Evolutionary conservation across 2,329 filamentous ascomycete species (phyloP), one percentile per base, ranked within the genome.

Genomic region (Cladosporium sp.): DNA sequence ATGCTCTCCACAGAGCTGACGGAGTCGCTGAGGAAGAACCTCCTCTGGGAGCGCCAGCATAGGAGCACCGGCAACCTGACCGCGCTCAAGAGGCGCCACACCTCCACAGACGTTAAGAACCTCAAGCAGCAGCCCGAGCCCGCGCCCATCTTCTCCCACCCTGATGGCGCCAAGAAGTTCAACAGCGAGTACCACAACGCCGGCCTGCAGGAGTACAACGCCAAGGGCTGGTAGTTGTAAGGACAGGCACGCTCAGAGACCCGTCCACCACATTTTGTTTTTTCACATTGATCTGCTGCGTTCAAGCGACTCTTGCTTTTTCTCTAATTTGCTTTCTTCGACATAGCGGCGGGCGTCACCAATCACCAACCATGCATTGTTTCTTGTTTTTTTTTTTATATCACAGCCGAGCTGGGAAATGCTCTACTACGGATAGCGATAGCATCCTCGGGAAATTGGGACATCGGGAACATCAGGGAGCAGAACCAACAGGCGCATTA

Each of bases 1-100:
- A 98, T 98, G 93, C 80, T 98, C 53, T 86, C 89, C 8, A 95
- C 89, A 0, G 93, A 98, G 73, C 77, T 98, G 51, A 96, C 92
- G 2, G 90, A 95, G 68, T 95, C 89, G 18, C 83, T 98, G 3
- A 84, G 93, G 18, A 87, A 90, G 61, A 88, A 96, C 63, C 83
- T 98, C 13, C 80, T 97, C 13, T 95, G 89, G 87, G 93, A 98
- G 70, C 86, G 93, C 49, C 89, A 95, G 66, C 92, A 97, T 67
- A 95, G 93, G 79, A 89, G 89, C 54, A 86, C 87, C 33, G 92
- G 89, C 7, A 88, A 85, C 63, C 91, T 92, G 58, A 89, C 91
- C 1, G 88, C 92, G 51, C 78, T 95, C 54, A 95, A 95, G 77
- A 83, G 92, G 57, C 80, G 89, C 55, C 90, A 96, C 68, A 95